Evolutionary conservation across 2,329 filamentous ascomycete genomes (phyloP).

Genomic region (Alternaria ethzedia): DNA sequence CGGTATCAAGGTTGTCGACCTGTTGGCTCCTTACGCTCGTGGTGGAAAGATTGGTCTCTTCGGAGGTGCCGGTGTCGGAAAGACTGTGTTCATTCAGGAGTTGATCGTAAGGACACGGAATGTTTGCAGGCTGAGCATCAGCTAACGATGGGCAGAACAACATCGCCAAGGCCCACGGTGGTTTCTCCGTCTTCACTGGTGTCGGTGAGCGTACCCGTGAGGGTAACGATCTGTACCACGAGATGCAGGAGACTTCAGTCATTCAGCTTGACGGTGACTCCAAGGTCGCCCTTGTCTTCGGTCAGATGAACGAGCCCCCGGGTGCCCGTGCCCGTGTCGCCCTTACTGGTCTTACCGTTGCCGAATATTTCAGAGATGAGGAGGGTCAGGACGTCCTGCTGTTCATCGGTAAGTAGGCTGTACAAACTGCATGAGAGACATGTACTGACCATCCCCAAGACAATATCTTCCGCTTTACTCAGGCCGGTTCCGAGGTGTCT

Average conservation of each 20-base stretch:
- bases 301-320: constrained; percentile 99
- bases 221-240: constrained; percentile 99
- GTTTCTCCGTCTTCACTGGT: constrained; percentile 99
- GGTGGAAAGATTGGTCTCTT: constrained; percentile 99
- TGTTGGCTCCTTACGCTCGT: constrained; percentile 98
- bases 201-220: constrained; percentile 99
- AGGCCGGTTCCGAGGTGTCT: constrained; percentile 96
- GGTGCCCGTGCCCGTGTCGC: constrained; percentile 99
- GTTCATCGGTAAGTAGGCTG: too few species aligned
- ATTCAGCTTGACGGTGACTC: constrained; percentile 99
- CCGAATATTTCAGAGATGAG: constrained; percentile 71
- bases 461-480: constrained; percentile 87
- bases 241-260: constrained; percentile 99
- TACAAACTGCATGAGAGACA: too few species aligned
- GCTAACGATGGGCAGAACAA: constrained; percentile 74
- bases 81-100: constrained; percentile 99
- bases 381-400: constrained; percentile 96
- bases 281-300: constrained; percentile 99
- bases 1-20: constrained; percentile 99
- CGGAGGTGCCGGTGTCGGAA: constrained; percentile 99
- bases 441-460: too few species aligned
- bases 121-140: neutral
- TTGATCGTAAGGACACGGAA: constrained; percentile 75
- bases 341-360: constrained; percentile 72
- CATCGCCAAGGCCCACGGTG: constrained; percentile 99